A percentile compares a stretch with the other conserved stretches of the same genome.
Conservation (phyloP, 768 basidiomycete species). For the Hysterangium stoloniferum region DNA sequence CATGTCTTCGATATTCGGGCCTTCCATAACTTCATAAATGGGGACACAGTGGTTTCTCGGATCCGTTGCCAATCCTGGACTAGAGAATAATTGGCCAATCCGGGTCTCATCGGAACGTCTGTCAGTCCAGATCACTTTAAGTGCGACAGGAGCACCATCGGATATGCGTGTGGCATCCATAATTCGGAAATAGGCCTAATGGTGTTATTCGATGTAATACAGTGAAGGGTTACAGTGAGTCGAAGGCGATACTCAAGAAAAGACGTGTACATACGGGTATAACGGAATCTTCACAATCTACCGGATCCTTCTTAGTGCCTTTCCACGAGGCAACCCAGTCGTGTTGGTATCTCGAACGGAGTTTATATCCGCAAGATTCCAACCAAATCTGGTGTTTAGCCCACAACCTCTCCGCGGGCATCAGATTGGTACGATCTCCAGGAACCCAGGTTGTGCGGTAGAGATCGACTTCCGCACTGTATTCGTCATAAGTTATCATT, state of each 20-base stretch:
- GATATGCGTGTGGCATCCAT: slow-evolving; percentile 18
- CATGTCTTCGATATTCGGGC: slow-evolving; percentile 14
- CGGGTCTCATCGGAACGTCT: slow-evolving; percentile 13
- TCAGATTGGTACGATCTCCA: neutral
- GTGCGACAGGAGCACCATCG: slow-evolving; percentile 17
- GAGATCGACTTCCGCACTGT: no score
- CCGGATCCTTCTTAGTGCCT: neutral
- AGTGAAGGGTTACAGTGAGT: neutral
- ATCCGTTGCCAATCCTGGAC: slow-evolving; percentile 14
- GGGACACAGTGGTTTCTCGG: slow-evolving; percentile 27
- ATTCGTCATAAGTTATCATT: no score
- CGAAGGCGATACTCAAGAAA: neutral
- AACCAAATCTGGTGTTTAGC: slow-evolving; percentile 25
- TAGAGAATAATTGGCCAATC: slow-evolving; percentile 17
- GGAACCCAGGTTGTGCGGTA: neutral
- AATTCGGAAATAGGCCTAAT: no score
- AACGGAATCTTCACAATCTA: slow-evolving; percentile 11
- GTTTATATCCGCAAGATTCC: slow-evolving; percentile 24
- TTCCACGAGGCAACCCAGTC: slow-evolving; percentile 31
- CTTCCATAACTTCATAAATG: slow-evolving; percentile 19
- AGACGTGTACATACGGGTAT: neutral
- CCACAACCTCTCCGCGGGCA: slow-evolving; percentile 14
- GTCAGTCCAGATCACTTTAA: slow-evolving; percentile 16
- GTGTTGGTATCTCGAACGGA: slow-evolving; percentile 27
- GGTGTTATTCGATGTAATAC: neutral